These are phyloP conservation scores for Saccharomyces pastorianus DNA, from an alignment of 1,139 yeast species.

Conservation along the genomic window DNA sequence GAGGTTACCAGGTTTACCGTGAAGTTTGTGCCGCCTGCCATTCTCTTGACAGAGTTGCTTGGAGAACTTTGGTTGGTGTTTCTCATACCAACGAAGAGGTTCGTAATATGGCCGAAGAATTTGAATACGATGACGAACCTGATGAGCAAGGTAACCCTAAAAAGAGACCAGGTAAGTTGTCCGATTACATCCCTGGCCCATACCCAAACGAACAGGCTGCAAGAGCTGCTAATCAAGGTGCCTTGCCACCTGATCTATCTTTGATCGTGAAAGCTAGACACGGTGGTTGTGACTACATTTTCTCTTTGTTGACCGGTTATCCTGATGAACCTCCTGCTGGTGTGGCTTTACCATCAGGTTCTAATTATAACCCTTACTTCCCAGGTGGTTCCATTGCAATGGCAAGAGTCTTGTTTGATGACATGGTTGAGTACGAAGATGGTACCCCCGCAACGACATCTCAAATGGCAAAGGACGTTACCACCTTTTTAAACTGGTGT, in stretches of 20 bases:
- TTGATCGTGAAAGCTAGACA: conserved; percentile 98
- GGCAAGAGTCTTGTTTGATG: conserved; percentile 97
- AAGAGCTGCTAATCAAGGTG: conserved; percentile 99
- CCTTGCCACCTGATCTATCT: conserved; percentile 96
- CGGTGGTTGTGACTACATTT: conserved; percentile 94
- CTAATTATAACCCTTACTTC: conserved; percentile 98
- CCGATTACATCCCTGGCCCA: conserved; percentile 92
- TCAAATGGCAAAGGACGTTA: conserved; percentile 98
- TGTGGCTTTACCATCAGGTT: conserved; percentile 81
- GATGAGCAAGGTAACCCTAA: conserved; percentile 98
- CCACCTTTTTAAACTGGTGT: conserved; percentile 95
- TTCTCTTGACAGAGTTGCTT: conserved; percentile 91
- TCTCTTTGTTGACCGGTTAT: conserved; percentile 92
- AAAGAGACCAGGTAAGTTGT: conserved; percentile 96
- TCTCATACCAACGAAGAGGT: conserved; percentile 89
- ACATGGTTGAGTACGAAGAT: conserved; percentile 94
- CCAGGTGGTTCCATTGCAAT: conserved; percentile 99
- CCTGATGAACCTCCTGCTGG: conserved; percentile 99
- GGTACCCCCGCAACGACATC: conserved; percentile 98
- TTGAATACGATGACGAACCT: conserved; percentile 97
- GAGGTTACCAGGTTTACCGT: conserved; percentile 98
- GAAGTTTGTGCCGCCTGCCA: conserved; percentile 99
- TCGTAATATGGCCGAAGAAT: conserved; percentile 89
- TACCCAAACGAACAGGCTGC: conserved; percentile 98
- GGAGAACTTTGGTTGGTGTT: conserved; percentile 98